Evolutionary conservation across 176 grass and related monocot genomes (phyloP), one percentile per base, ranked within the genome.

Genomic region (Cenchrus americanus): DNA sequence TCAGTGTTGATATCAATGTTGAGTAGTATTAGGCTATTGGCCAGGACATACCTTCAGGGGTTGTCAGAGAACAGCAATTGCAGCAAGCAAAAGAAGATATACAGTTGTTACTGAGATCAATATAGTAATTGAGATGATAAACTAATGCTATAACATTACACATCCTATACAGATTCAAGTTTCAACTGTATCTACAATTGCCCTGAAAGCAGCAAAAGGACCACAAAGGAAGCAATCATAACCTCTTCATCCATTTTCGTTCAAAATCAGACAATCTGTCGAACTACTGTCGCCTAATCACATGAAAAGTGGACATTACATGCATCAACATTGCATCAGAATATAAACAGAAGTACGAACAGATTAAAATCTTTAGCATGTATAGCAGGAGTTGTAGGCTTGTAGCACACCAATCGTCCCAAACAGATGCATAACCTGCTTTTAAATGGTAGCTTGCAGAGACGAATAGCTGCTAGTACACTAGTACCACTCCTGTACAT

Each of bases 111-210:
- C 34, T 37, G 8, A 59, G 21, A 59, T 22, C 57, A 59, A 61
- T 24, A 64, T 34, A 75, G 57, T 55, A 61, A 62, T 10, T 0
- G 3, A 69, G 18, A 81, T 44, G 48, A 42, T 24, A 72, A 41
- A 49, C 10, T 40, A 84, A 66, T 66, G 46, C 49, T 61, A 61
- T n/a, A 76, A 19, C 50, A 80, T 51, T 14, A 73, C 61, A 27
- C 49, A 76, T 26, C 69, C 69, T 70, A 77, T 63, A 85, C 27
- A 81, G 42, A 68, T 37, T 67, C 63, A 82, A 75, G 22, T 82
- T 53, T 43, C 64, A 5, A 51, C 27, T 76, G 52, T 21, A 61
- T 60, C 23, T 23, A 11, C 9, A 14, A n/a, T 75, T 37, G 17
- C 26, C 50, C 17, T 10, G 0, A 37, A 77, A 59, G 34, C 44